phyloP scores from a whole-genome alignment of 495 filamentous ascomycete genomes.

The Parathielavia hyrcaniae region DNA sequence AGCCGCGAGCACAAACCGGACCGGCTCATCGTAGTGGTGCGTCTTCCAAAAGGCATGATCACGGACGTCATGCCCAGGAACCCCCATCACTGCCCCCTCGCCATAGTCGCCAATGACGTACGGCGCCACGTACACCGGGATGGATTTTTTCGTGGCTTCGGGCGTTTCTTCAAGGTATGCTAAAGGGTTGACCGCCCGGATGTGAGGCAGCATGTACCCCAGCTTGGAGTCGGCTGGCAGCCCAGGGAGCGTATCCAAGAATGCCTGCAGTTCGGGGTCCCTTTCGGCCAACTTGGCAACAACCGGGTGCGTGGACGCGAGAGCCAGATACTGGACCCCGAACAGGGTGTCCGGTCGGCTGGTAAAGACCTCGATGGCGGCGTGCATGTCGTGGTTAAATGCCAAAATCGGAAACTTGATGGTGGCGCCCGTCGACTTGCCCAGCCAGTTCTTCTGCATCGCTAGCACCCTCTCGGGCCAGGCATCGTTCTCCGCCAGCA shows the following conservation, averaged over 20 bases:
- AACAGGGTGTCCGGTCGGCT: slow-evolving; percentile 78
- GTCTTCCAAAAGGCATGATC: slow-evolving; percentile 75
- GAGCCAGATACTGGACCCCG: slow-evolving; percentile 76
- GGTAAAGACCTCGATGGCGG: slow-evolving; percentile 67
- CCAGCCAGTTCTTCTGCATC: slow-evolving; percentile 88
- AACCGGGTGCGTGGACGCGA: slow-evolving; percentile 68
- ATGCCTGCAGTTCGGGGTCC: slow-evolving; percentile 56
- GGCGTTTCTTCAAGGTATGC: slow-evolving; percentile 48
- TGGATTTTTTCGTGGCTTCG: slow-evolving; percentile 43
- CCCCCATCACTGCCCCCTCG: slow-evolving; percentile 87
- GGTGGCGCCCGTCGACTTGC: slow-evolving; percentile 65
- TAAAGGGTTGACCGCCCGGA: slow-evolving; percentile 63
- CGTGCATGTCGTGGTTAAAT: slow-evolving; percentile 30
- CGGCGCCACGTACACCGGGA: slow-evolving; percentile 74
- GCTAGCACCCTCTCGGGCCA: slow-evolving; percentile 79
- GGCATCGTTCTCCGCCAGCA: slow-evolving; percentile 50
- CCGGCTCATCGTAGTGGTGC: slow-evolving; percentile 48
- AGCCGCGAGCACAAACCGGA: slow-evolving; percentile 51
- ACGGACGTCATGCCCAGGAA: slow-evolving; percentile 73
- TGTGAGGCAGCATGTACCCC: slow-evolving; percentile 57
- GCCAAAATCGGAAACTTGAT: slow-evolving; percentile 59
- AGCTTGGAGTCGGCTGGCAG: slow-evolving; percentile 66
- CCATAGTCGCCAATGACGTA: slow-evolving; percentile 87
- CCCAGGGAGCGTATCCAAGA: slow-evolving; percentile 56
- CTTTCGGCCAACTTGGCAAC: slow-evolving; percentile 54